Conservation (phyloP, 805 yeast genomes). For the Metschnikowia peoriensis region DNA sequence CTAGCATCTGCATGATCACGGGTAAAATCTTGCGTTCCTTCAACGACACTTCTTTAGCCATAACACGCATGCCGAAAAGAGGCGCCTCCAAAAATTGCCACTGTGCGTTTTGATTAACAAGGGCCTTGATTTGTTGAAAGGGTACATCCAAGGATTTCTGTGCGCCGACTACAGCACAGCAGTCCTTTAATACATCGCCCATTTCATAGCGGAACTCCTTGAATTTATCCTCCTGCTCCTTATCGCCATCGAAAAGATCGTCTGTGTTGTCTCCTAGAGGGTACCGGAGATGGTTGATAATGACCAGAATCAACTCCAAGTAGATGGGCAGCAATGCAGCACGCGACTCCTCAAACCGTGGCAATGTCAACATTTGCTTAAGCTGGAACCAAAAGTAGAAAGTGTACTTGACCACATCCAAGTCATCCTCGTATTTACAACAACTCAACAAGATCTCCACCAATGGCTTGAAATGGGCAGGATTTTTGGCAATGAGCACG, state of each 20-base stretch:
- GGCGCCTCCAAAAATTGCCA: slow-evolving; percentile 95
- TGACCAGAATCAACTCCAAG: slow-evolving; percentile 54
- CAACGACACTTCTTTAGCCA: slow-evolving; percentile 86
- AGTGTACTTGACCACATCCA: slow-evolving; percentile 86
- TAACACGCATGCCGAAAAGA: slow-evolving; percentile 81
- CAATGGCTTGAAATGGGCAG: slow-evolving; percentile 66
- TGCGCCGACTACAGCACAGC: slow-evolving; percentile 88
- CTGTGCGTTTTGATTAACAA: slow-evolving; percentile 32
- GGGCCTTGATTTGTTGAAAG: slow-evolving; percentile 52
- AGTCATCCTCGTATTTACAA: slow-evolving; percentile 72
- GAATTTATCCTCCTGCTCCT: slow-evolving; percentile 87
- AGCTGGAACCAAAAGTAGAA: slow-evolving; percentile 89
- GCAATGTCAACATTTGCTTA: slow-evolving; percentile 65
- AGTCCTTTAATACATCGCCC: slow-evolving; percentile 97
- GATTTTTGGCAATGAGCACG: slow-evolving; percentile 71
- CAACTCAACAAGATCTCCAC: slow-evolving; percentile 72
- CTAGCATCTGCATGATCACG: slow-evolving; percentile 64
- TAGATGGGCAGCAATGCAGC: slow-evolving; percentile 53
- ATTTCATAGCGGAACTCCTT: slow-evolving; percentile 92
- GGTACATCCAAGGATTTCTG: slow-evolving; percentile 69
- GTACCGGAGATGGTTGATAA: slow-evolving; percentile 70
- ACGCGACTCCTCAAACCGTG: slow-evolving; percentile 54
- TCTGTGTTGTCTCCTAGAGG: slow-evolving; percentile 45
- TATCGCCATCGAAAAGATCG: slow-evolving; percentile 60
- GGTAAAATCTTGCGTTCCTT: slow-evolving; percentile 70